Evolutionary conservation across 2,329 filamentous ascomycete species (phyloP).

Genomic region (Diplodia seriata): DNA sequence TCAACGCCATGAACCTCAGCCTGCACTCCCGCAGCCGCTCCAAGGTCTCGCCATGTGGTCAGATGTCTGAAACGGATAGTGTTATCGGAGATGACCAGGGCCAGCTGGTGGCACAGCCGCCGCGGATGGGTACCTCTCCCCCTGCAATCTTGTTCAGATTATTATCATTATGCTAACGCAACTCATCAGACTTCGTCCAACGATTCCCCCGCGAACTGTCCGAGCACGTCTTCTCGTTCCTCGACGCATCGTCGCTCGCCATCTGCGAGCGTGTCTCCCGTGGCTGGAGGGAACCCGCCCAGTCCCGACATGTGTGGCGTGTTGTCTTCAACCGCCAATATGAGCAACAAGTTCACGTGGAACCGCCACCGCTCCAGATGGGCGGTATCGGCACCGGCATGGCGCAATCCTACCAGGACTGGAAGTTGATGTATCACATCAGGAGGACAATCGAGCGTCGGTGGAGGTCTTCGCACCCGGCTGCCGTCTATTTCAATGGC

Average conservation of each 20-base stretch:
- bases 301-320: constrained; percentile 67
- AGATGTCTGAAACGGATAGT: constrained; percentile 33
- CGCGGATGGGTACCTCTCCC: constrained; percentile 29
- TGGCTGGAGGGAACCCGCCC: constrained; percentile 62
- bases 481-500: constrained; percentile 86
- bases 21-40: constrained; percentile 27
- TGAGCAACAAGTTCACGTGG: constrained; percentile 53
- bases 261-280: constrained; percentile 63
- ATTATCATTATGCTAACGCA: constrained; percentile 23
- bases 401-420: constrained; percentile 66
- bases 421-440: constrained; percentile 83
- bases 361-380: constrained; percentile 54
- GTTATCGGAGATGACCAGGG: constrained; percentile 33
- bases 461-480: constrained; percentile 81
- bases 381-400: constrained; percentile 63
- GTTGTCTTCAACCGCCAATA: constrained; percentile 66
- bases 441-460: constrained; percentile 76
- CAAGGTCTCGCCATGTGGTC: constrained; percentile 27
- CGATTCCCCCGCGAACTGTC: constrained; percentile 66
- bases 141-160: constrained; percentile 22
- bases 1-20: constrained; percentile 30
- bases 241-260: constrained; percentile 64
- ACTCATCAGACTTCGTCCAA: constrained; percentile 57
- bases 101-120: constrained; percentile 29
- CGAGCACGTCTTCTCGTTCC: constrained; percentile 64